Conservation (phyloP, 192 early-diverging fungal species). For the Cetraspora pellucida region DNA sequence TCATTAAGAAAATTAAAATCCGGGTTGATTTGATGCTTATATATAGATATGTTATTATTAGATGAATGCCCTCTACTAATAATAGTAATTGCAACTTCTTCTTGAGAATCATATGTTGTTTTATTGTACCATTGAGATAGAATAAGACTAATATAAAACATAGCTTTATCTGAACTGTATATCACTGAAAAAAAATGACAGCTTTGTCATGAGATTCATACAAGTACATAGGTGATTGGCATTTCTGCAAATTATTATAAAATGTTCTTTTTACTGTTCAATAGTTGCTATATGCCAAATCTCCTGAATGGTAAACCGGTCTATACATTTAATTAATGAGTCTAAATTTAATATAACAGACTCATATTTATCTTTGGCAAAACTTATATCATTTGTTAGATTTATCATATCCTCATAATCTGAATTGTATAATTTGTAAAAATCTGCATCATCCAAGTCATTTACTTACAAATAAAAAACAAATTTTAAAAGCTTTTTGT, state of each 20-base stretch:
- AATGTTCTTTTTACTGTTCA: not conserved
- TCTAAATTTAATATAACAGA: too few species aligned
- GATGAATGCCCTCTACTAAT: not conserved
- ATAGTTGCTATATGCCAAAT: not conserved
- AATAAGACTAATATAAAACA: conserved; percentile 10
- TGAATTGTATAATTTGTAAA: too few species aligned
- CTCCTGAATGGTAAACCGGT: not conserved
- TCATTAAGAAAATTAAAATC: too few species aligned
- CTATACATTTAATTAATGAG: not conserved
- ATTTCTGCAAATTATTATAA: not conserved
- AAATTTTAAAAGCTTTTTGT: too few species aligned
- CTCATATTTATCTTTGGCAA: too few species aligned
- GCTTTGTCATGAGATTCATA: not conserved
- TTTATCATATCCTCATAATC: too few species aligned
- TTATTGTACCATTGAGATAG: not conserved
- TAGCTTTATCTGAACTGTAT: not conserved
- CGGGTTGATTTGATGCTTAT: too few species aligned
- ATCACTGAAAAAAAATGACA: not conserved
- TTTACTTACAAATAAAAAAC: too few species aligned
- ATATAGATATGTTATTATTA: too few species aligned
- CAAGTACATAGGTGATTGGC: not conserved
- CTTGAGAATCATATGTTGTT: not conserved
- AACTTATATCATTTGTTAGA: too few species aligned
- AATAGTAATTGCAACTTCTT: not conserved
- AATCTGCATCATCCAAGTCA: too few species aligned